A percentile compares a stretch with the other conserved stretches of the same genome.
These are phyloP conservation scores for Coniophora puteana DNA, from an alignment of 1,284 basidiomycete species.

Conservation along the genomic window DNA sequence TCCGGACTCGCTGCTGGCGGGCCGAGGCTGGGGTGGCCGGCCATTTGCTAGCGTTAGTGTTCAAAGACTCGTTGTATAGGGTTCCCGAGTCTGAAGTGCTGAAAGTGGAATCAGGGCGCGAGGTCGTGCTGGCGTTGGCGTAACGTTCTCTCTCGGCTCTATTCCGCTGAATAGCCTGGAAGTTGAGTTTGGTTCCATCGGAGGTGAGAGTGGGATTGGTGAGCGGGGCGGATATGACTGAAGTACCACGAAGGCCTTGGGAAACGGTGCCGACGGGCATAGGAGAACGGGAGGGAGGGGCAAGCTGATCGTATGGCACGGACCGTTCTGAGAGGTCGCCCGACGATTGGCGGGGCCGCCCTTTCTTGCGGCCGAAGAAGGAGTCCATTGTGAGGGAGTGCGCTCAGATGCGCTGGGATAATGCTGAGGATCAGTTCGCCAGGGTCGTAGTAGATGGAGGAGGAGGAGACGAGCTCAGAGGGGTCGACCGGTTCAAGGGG, in stretches of 20 bases:
- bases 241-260: constrained; percentile 48
- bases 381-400: constrained; percentile 26
- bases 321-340: constrained; percentile 52
- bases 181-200: constrained; percentile 62
- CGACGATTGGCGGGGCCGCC: constrained; percentile 47
- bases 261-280: constrained; percentile 52
- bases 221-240: constrained; percentile 67
- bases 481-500: too few relatives aligned
- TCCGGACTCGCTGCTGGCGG: constrained; percentile 37
- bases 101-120: constrained; percentile 48
- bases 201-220: constrained; percentile 73
- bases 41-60: constrained; percentile 31
- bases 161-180: constrained; percentile 39
- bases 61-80: constrained; percentile 46
- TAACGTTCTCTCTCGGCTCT: constrained; percentile 51
- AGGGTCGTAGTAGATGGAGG: constrained; percentile 1
- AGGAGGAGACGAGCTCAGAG: too few relatives aligned
- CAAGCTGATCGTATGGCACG: constrained; percentile 69
- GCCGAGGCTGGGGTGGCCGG: constrained; percentile 33
- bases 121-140: constrained; percentile 30
- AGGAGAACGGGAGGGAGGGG: constrained; percentile 55
- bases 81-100: constrained; percentile 56
- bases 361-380: constrained; percentile 39
- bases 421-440: too few relatives aligned
- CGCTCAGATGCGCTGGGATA: neutral